Base-by-base conservation (phyloP, 129 eudicot genomes). In the Glebionis coronaria region DNA sequence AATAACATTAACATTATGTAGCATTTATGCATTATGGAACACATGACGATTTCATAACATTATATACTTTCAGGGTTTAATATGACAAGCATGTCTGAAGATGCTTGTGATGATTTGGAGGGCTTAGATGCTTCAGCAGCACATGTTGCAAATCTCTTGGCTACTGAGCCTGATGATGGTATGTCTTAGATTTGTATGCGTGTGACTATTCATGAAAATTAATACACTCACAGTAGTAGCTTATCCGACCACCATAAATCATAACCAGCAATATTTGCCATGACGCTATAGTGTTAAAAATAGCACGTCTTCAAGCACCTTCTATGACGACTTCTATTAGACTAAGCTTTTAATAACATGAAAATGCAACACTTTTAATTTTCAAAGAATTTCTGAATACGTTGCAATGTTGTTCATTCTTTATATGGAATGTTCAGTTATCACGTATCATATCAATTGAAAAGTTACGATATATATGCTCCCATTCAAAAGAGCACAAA, bases 41-140 rank as follows among this genome's bases (percentile, higher is more conserved):
- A 56, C 45, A 2, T 20, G 13, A 14, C 20, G 10, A 13, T 4
- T 53, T 65, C 3, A 12, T 57, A 23, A 64, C 29, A 71, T 23
- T 54, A 14, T n/a, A 23, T 55, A 29, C 28, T 29, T 5, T 70
- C 73, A 82, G 87, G 87, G 87, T 82, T 78, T 78, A 78, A 82
- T 50, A 78, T 71, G 49, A 47, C 72, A 74, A 81, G 81, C 44
- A 74, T 82, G 71, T 78, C 83, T 25, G 87, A 78, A 74, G 82
- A 74, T 16, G 75, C 54, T 44, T 61, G 69, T 42, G 78, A 66
- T 55, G 81, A 82, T 71, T 44, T 82, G 61, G 87, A 82, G 55
- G 79, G 87, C 14, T 78, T 82, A 72, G 87, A 78, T 74, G 76
- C 83, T 70, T 82, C 87, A 45, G 81, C 87, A 21, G 54, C 83